Evolutionary conservation across 169 alveolate species (phyloP).

Genomic region (Ichthyophthirius multifiliis): DNA sequence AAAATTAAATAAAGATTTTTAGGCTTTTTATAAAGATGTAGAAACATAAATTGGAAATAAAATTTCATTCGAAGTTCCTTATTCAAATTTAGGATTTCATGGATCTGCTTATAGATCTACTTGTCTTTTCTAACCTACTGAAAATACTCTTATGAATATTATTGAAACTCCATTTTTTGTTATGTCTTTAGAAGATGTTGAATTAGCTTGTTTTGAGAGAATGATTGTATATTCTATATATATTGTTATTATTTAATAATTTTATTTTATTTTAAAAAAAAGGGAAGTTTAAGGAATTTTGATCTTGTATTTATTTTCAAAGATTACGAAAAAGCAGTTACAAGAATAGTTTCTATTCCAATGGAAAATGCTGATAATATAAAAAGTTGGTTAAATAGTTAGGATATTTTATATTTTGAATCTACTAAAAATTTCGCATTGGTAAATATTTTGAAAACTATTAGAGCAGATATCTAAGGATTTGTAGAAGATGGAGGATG

Average conservation of each 20-base stretch:
- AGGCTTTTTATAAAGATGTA: slow-evolving; percentile 53
- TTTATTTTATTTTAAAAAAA: neutral
- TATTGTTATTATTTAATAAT: too few relatives aligned
- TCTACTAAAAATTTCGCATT: slow-evolving; percentile 71
- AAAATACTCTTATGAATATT: slow-evolving; percentile 62
- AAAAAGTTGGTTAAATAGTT: slow-evolving; percentile 73
- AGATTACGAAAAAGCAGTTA: slow-evolving; percentile 61
- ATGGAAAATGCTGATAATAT: slow-evolving; percentile 67
- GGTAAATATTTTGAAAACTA: slow-evolving; percentile 57
- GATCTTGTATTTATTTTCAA: slow-evolving; percentile 78
- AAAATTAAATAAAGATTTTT: slow-evolving; percentile 65
- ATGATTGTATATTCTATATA: slow-evolving; percentile 42
- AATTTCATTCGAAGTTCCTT: slow-evolving; percentile 76
- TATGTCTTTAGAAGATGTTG: slow-evolving; percentile 72
- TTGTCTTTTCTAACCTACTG: slow-evolving; percentile 68
- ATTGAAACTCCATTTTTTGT: slow-evolving; percentile 78
- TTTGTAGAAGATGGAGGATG: slow-evolving; percentile 81
- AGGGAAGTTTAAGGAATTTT: slow-evolving; percentile 54
- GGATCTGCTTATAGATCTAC: slow-evolving; percentile 77
- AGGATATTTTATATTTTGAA: slow-evolving; percentile 72
- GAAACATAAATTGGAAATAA: slow-evolving; percentile 35
- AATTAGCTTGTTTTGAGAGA: slow-evolving; percentile 77
- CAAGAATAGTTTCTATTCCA: slow-evolving; percentile 68
- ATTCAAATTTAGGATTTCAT: slow-evolving; percentile 60
- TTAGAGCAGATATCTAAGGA: slow-evolving; percentile 63